Percentiles rank a stretch among this genome's conserved stretches.
phyloP scores from a whole-genome alignment of 768 basidiomycete species.

The Phaffia australis region DNA sequence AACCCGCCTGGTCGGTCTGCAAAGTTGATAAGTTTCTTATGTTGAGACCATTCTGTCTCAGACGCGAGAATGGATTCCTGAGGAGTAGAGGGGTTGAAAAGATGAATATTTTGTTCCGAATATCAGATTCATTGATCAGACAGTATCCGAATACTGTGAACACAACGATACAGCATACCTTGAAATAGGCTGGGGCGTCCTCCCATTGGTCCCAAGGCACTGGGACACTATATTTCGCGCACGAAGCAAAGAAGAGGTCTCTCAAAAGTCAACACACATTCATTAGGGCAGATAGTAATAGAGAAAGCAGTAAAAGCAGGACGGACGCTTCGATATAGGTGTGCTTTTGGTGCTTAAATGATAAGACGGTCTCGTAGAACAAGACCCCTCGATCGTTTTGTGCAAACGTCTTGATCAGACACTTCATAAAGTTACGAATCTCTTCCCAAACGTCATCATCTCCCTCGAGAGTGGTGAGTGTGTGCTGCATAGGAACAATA shows the following conservation, averaged over 20 bases:
- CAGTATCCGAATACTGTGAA: not conserved
- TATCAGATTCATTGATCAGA: not conserved
- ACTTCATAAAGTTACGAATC: constrained; percentile 80
- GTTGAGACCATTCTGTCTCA: constrained; percentile 95
- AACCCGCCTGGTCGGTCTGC: constrained; percentile 81
- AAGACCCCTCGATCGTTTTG: constrained; percentile 86
- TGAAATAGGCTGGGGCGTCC: constrained; percentile 83
- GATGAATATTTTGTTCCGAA: constrained; percentile 3
- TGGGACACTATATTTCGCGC: constrained; percentile 46
- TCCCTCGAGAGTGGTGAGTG: constrained; percentile 76
- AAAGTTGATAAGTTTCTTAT: constrained; percentile 95
- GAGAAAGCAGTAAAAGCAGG: not conserved
- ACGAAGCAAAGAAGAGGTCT: not conserved
- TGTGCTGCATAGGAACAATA: constrained; percentile 92
- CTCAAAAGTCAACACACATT: not conserved
- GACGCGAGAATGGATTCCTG: constrained; percentile 88
- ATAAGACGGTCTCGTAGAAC: constrained; percentile 89
- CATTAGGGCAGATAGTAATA: not conserved
- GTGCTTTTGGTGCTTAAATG: constrained; percentile 76
- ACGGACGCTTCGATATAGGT: constrained; percentile 70
- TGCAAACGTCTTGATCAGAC: constrained; percentile 86
- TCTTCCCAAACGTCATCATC: constrained; percentile 99
- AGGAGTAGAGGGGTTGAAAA: not conserved
- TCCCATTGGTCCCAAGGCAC: constrained; percentile 81
- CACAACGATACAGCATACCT: constrained; percentile 43